Base-by-base conservation (phyloP, 2,329 filamentous ascomycete species). In the Claviceps arundinis region DNA sequence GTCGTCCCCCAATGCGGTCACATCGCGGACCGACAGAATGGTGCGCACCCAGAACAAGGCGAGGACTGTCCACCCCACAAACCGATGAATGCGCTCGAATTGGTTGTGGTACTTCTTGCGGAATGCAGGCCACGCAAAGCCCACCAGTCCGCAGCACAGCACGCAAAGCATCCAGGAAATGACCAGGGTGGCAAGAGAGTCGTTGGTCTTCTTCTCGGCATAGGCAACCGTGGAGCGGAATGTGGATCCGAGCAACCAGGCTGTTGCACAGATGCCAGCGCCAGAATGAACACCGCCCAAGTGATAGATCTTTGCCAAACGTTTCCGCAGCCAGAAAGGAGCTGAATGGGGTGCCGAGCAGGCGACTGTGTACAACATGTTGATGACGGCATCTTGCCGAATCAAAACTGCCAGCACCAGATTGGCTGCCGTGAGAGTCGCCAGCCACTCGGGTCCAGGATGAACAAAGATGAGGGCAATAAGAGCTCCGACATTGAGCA, bases 11-110 rank as follows among this genome's bases (percentile, higher is more conserved):
- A 59, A 58, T 17, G 67, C 62, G n/a, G 68, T 63, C 40, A 71
- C 64, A 37, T 72, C 69, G 49, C 74, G 66, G n/a, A 73, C 68
- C 37, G 78, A 68, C 9, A 86, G 66, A 43, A 86, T 62, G 8
- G 77, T 73, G 54, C 85, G 77, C 1, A 64, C 73, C 77, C 85
- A 85, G 61, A 89, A 82, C 37, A 88, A 67, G 1, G 67, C 71
- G 5, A 89, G 70, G 9, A 79, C 72, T 11, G 75, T 71, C 85
- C 85, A 89, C n/a, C 84, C 85, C 5, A 76, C 76, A 64, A 85
- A 89, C 47, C 85, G 82, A 66, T 89, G 86, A 47, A 77, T 76
- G 47, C 78, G 67, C 68, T 89, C 86, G 62, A 88, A 89, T 52
- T 74, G 65, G 65, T 89, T 77, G 68, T 89, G 85, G 56, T 75